Base-by-base conservation (phyloP, 225 moss, liverwort and hornwort species). In the Lunularia cruciata region DNA sequence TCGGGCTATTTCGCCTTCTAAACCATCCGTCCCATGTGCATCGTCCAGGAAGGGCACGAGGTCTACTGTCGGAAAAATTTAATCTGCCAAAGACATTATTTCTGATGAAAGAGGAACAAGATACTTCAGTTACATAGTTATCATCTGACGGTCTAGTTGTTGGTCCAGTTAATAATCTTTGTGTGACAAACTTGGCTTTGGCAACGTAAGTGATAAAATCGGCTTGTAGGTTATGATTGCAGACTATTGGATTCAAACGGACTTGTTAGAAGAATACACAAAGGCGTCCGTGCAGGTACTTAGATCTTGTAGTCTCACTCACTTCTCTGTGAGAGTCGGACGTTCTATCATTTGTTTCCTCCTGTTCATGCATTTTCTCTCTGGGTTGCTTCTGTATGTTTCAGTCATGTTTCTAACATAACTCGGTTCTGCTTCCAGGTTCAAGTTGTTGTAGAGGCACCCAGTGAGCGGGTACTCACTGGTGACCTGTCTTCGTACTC, bases 191-290 rank as follows among this genome's bases (percentile, higher is more conserved):
- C 31, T 15, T 18, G 32, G 32, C 23, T 22, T 1, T n/a, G 0
- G 61, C 13, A 13, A 26, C 38, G 40, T 8, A 61, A 13, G 13
- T 65, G 46, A 35, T 65, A 28, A 28, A 3, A 19, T 18, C 30
- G 12, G 20, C 5, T 47, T 75, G 76, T 87, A 95, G 95, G 84
- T 92, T 46, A 95, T 98, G 98, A 83, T 98, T 69, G 87, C 87
- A 46, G 98, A 98, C 75, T 98, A 93, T 61, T 93, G 86, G 34
- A 77, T 91, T 26, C 86, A 78, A 51, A 91, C 93, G 46, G 63
- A 68, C 46, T 72, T 98, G 31, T 71, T 39, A 68, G 63, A 74
- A 30, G 81, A 98, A 49, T 79, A 83, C 62, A 78, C 72, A 32
- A 83, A 81, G 47, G 88, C 95, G 55, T 72, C 80, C 71, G 46